Base-by-base conservation (phyloP, 371 early-diverging fungal genomes). In the Mucor circinelloides region DNA sequence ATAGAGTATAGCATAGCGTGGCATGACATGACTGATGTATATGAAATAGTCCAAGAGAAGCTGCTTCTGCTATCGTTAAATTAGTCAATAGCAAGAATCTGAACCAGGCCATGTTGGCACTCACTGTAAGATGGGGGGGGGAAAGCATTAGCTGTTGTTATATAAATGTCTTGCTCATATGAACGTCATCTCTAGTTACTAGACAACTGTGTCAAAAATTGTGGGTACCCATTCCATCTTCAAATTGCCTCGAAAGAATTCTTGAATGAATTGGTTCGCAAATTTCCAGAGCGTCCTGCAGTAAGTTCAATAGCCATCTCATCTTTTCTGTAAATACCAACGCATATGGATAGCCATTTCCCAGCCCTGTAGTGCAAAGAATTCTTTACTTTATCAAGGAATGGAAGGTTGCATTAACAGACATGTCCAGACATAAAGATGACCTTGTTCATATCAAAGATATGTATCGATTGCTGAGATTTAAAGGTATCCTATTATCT, bases 201-300 rank as follows among this genome's bases (percentile, higher is more conserved):
- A 62, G 99, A 99, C 80, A 91, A 91, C 66, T 94, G 96, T 73
- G 94, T 97, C 64, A 98, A 98, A 79, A 98, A 99, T 79, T 98
- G 98, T 75, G 98, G 98, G 0, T 95, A 97, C 76, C 91, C 99
- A 3, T 97, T 99, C 72, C 98, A 99, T 70, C 83, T 95, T 67
- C 96, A 97, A 73, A 89, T 99, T 60, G 92, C 93, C 27, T 91
- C 94, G 36, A 96, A 96, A 70, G 99, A 98, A 71, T 98, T 99
- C 74, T 81, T 99, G 61, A 97, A 97, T 76, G 96, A 95, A 68
- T 85, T 99, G n/a, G 97, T 98, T 17, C 86, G 91, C 48, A 87
- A 91, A 68, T 98, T 99, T 66, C 98, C 99, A 7, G 96, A 96
- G 61, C 85, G 89, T 17, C 95, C 95, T 19, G 89, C 89, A 48